phyloP scores from a whole-genome alignment of 2,329 filamentous ascomycete species.

The Fusarium camptoceras region DNA sequence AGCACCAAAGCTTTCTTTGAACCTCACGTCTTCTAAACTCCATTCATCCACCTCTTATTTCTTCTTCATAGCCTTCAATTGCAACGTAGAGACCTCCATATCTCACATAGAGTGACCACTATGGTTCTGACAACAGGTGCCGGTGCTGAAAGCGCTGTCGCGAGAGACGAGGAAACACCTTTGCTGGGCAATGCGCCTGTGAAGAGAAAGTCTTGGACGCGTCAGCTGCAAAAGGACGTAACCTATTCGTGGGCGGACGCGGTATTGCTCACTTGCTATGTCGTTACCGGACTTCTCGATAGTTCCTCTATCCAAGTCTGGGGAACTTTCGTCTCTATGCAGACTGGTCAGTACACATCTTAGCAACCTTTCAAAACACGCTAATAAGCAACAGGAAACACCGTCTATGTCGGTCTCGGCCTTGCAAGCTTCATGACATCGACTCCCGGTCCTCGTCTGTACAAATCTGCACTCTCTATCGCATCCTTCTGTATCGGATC shows the following conservation, averaged over 20 bases:
- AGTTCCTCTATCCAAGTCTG: conserved; percentile 80
- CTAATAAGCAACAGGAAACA: conserved; percentile 67
- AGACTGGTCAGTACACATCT: conserved; percentile 69
- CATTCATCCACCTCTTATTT: neutral
- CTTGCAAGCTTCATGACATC: conserved; percentile 39
- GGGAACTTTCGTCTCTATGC: conserved; percentile 87
- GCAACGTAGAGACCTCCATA: rapidly evolving
- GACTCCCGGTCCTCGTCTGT: conserved; percentile 64
- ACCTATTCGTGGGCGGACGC: conserved; percentile 72
- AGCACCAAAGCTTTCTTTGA: conserved; percentile 32
- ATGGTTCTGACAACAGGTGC: conserved; percentile 13
- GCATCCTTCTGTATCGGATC: conserved; percentile 78
- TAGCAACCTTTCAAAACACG: neutral
- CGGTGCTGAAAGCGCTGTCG: neutral
- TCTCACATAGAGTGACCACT: too few species aligned
- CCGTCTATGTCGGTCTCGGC: conserved; percentile 81
- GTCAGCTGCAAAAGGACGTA: conserved; percentile 28
- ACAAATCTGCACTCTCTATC: conserved; percentile 70
- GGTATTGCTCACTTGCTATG: conserved; percentile 76
- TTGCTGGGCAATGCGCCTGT: conserved; percentile 12
- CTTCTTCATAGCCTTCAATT: neutral
- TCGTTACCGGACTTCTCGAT: conserved; percentile 82
- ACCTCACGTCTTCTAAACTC: conserved; percentile 1
- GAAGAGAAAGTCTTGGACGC: conserved; percentile 7
- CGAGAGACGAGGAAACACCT: conserved; percentile 39